Base-by-base conservation (phyloP, 495 filamentous ascomycete species). In the Schizothecium vesticola region DNA sequence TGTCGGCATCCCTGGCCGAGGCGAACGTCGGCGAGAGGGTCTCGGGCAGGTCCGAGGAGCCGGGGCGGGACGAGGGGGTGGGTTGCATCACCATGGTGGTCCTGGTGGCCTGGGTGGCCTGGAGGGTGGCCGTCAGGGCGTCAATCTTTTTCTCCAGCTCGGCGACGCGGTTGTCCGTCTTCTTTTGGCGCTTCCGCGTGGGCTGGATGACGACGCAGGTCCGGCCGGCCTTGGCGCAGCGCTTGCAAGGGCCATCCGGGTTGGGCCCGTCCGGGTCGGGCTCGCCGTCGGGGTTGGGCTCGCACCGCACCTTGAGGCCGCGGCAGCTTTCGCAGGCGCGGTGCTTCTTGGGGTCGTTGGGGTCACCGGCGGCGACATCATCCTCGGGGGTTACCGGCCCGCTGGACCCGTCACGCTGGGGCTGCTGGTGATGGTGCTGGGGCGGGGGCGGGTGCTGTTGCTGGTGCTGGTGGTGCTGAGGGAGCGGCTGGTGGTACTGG, bases 71-170 rank as follows among this genome's bases (percentile, higher is more conserved):
- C 19, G 43, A 51, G 5, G 43, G 43, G 43, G 21, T 22, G 36
- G 29, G 21, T 13, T 56, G 28, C 63, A 21, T 19, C 51, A 59
- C 19, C n/a, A 31, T 51, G 19, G 36, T 51, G 19, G 43, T 51
- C 16, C 43, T 6, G 19, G 43, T 51, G 69, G 81, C 73, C 56
- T 83, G 83, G 67, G 78, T 83, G 1, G 89, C 87, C 33, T 91
- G 86, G 64, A 97, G 73, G 61, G 85, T 91, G 0, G 91, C 92
- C 3, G 91, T 96, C 77, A 97, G 75, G 12, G 89, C 91, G 80
- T 97, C 92, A 61, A 99, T 94, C 81, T 96, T 97, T 80, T 89
- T 92, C 80, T 99, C 95, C 56, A 99, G 82, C 79, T 97, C 94
- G 16, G 93, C 90, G 9, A 99, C 93, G 55, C 94, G 87, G 67